Evolutionary conservation across 2,329 filamentous ascomycete species (phyloP).

Genomic region (Lasiodiplodia theobromae): DNA sequence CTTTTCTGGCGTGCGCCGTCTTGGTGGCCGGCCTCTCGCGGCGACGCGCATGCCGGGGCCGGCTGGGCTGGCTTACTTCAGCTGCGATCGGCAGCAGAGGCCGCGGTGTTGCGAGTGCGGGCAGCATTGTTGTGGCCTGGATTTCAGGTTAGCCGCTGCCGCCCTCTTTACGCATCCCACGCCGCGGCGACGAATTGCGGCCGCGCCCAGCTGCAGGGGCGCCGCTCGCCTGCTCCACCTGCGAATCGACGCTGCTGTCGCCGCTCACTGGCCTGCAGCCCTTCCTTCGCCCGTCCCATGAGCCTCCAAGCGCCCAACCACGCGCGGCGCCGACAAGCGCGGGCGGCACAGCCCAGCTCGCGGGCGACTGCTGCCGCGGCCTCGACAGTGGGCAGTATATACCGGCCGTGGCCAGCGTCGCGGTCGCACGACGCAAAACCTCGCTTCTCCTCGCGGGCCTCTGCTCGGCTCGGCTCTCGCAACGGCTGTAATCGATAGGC

Average conservation of each 20-base stretch:
- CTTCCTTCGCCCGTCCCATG: constrained; percentile 25
- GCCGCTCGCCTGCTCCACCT: constrained; percentile 27
- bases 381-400: constrained; percentile 8
- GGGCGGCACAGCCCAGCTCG: constrained; percentile 23
- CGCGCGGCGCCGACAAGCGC: constrained; percentile 11
- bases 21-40: constrained; percentile 16
- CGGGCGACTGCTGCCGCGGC: not conserved
- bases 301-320: constrained; percentile 28
- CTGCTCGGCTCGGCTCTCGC: not conserved
- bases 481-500: constrained; percentile 15
- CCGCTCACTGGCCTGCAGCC: constrained; percentile 18
- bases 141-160: constrained; percentile 25
- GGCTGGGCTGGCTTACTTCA: constrained; percentile 20
- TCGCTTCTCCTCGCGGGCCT: not conserved
- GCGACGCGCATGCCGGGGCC: constrained; percentile 22
- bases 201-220: constrained; percentile 19
- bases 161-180: constrained; percentile 2
- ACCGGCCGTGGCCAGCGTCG: constrained; percentile 4
- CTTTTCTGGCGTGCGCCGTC: constrained; percentile 2
- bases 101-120: constrained; percentile 15
- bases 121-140: constrained; percentile 21
- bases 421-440: constrained; percentile 22
- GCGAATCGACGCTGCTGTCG: constrained; percentile 18
- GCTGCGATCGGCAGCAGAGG: constrained; percentile 21
- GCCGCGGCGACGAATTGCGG: constrained; percentile 20